phyloP scores from a whole-genome alignment of 257 asterid species.

The Ligustrum vulgare region DNA sequence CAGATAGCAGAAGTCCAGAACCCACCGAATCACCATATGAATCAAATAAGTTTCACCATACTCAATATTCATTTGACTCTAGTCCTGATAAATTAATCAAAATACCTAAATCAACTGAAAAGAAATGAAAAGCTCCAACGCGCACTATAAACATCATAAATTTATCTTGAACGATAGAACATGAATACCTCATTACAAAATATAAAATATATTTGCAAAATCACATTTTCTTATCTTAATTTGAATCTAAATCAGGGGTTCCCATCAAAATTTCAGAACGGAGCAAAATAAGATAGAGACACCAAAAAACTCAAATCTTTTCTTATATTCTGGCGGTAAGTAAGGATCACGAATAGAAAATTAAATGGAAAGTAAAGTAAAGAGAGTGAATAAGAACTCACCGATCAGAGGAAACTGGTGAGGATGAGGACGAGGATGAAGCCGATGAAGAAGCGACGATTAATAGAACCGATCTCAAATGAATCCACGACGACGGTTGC shows the following conservation, averaged over 20 bases:
- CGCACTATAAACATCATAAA: background rate
- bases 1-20: conserved; percentile 11
- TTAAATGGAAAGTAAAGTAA: conserved; percentile 20
- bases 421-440: conserved; percentile 33
- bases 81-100: background rate
- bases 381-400: conserved; percentile 42
- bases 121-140: background rate
- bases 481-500: conserved; percentile 66
- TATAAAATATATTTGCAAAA: conserved; percentile 10
- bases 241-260: conserved; percentile 4
- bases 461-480: conserved; percentile 71
- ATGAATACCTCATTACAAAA: background rate
- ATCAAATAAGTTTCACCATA: conserved; percentile 1
- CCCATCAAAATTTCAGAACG: background rate
- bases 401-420: conserved; percentile 64
- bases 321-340: conserved; percentile 1
- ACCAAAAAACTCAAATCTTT: conserved; percentile 12
- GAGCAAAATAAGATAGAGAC: conserved; percentile 11
- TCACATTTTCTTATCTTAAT: background rate
- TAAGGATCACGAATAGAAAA: conserved; percentile 17
- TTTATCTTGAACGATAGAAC: conserved; percentile 12
- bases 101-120: background rate
- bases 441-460: conserved; percentile 50
- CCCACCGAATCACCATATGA: background rate
- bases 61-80: background rate